Percentiles rank a stretch among this genome's conserved stretches.
Conservation (phyloP, 2,329 filamentous ascomycete genomes). For the Geoglossum cookeanum region DNA sequence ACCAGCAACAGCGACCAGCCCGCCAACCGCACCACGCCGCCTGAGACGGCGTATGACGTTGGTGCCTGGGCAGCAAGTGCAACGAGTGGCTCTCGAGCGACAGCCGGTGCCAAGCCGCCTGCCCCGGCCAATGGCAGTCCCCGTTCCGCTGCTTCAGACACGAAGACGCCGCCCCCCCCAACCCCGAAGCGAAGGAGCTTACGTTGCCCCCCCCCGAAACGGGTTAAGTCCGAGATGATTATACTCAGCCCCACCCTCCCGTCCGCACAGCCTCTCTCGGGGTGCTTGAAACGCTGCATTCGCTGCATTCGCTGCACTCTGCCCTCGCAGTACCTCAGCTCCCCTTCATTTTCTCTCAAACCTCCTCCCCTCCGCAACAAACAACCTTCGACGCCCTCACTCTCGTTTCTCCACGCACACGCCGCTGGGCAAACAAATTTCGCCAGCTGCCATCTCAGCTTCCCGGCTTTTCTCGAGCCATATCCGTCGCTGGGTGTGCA, state of each 20-base stretch:
- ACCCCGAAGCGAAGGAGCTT: not conserved
- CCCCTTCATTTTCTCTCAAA: too few species aligned
- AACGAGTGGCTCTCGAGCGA: not conserved
- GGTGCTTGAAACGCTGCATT: too few species aligned
- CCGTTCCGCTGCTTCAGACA: too few species aligned
- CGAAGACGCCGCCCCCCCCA: not conserved
- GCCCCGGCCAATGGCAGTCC: too few species aligned
- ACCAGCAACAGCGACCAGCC: not conserved
- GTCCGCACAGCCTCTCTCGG: not conserved
- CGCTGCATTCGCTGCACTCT: too few species aligned
- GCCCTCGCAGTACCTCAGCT: too few species aligned
- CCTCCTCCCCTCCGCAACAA: not conserved
- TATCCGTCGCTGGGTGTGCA: not conserved
- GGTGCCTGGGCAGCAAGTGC: not conserved
- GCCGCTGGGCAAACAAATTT: not conserved
- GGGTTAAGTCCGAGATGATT: not conserved
- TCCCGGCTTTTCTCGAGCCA: not conserved
- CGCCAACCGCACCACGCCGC: too few species aligned
- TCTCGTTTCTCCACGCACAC: not conserved
- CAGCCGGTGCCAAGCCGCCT: not conserved
- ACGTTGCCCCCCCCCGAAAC: not conserved
- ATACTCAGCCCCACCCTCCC: not conserved
- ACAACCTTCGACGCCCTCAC: not conserved
- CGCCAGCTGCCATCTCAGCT: not conserved
- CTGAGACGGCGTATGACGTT: not conserved